Percentiles rank a stretch among this genome's conserved stretches.
Evolutionary conservation across 768 basidiomycete species (phyloP).

Genomic region (Erythrobasidium yunnanense): DNA sequence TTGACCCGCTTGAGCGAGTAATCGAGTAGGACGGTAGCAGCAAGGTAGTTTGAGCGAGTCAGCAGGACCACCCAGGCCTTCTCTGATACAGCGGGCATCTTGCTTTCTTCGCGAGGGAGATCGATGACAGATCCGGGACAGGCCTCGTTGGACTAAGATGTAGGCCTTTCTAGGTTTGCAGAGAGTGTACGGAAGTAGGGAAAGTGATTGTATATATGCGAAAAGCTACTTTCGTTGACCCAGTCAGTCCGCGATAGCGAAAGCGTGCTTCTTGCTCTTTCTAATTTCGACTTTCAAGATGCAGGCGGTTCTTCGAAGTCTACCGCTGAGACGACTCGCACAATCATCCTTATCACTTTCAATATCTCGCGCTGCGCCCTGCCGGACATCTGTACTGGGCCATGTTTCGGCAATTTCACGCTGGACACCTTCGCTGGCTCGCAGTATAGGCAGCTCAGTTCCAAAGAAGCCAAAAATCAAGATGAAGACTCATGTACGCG

Average conservation of each 20-base stretch:
- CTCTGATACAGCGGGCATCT: conserved; percentile 1
- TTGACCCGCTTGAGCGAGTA: conserved; percentile 50
- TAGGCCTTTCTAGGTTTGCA: neutral
- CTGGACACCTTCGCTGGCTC: too few species aligned
- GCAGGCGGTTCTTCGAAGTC: too few species aligned
- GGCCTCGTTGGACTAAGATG: too few species aligned
- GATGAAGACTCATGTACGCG: conserved; percentile 3
- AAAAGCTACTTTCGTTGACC: neutral
- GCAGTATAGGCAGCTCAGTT: neutral
- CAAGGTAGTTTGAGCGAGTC: conserved; percentile 21
- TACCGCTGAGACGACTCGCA: too few species aligned
- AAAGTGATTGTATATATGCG: neutral
- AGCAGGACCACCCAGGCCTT: conserved; percentile 27
- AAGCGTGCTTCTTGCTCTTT: too few species aligned
- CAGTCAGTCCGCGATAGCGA: neutral
- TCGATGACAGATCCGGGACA: neutral
- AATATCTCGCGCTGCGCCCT: too few species aligned
- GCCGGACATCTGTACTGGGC: too few species aligned
- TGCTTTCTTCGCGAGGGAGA: neutral
- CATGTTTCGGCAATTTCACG: too few species aligned
- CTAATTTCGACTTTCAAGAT: too few species aligned
- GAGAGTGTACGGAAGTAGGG: neutral
- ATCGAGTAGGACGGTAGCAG: conserved; percentile 50
- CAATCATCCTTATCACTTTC: too few species aligned
- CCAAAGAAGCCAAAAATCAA: neutral